phyloP scores from a whole-genome alignment of 257 asterid species.

The Rehmannia glutinosa region DNA sequence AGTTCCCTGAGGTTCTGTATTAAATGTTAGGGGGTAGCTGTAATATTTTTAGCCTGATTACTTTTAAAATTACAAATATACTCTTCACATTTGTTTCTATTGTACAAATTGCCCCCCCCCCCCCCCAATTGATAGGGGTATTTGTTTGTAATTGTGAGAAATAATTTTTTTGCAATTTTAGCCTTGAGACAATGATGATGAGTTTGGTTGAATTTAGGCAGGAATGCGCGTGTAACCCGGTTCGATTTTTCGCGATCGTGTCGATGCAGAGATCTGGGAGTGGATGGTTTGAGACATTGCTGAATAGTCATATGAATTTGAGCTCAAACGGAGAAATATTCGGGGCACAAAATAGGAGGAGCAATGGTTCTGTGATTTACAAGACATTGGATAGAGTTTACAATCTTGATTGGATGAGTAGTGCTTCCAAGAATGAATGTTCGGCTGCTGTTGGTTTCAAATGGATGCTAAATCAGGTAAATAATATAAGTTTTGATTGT shows the following conservation, averaged over 20 bases:
- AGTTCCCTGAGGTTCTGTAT: too few species aligned
- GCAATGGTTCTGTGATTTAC: slow-evolving; percentile 40
- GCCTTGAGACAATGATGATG: not conserved
- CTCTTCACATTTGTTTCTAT: too few species aligned
- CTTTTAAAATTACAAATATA: too few species aligned
- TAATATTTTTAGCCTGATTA: too few species aligned
- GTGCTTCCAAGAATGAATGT: slow-evolving; percentile 85
- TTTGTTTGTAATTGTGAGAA: too few species aligned
- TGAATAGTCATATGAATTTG: slow-evolving; percentile 66
- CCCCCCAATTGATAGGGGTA: too few species aligned
- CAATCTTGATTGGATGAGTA: slow-evolving; percentile 64
- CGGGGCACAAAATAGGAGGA: slow-evolving; percentile 46
- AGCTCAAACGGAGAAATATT: slow-evolving; percentile 87
- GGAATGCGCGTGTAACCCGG: slow-evolving; percentile 86
- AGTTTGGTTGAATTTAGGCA: slow-evolving; percentile 33
- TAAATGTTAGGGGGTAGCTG: too few species aligned
- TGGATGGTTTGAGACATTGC: slow-evolving; percentile 88
- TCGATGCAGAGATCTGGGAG: slow-evolving; percentile 95
- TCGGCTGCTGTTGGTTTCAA: slow-evolving; percentile 85
- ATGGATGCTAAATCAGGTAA: slow-evolving; percentile 97
- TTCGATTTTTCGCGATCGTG: slow-evolving; percentile 54
- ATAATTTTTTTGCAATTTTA: not conserved
- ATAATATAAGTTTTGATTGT: too few species aligned
- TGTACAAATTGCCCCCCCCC: too few species aligned
- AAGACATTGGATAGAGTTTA: slow-evolving; percentile 50